Base-by-base conservation (phyloP, 2,329 filamentous ascomycete species). In the Fusarium camptoceras region DNA sequence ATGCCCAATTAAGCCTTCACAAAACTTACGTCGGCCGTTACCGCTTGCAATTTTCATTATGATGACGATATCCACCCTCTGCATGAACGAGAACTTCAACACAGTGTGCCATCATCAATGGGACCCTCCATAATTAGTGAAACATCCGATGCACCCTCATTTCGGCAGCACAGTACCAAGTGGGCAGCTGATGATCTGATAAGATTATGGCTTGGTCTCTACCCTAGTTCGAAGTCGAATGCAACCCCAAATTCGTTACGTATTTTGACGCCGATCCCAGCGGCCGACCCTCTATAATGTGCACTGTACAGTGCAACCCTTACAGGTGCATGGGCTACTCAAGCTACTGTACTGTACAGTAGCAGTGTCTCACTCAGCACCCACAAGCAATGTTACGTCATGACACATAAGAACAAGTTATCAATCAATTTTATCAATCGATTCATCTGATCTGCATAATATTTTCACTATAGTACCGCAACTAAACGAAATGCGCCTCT, bases 401-500 rank as follows among this genome's bases (percentile, higher is more conserved):
- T 55, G 31, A 18, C 42, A 22, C 59, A 61, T 20, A 25, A 28
- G 8, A 44, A 54, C 30, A 41, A 25, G 27, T 53, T 53, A 53
- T 53, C 49, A 53, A 53, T 53, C 49, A 41, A 7, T 28, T 42
- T 53, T 53, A 53, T 53, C 49, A 53, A 53, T 53, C 24, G 25
- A 27, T 47, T 47, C 18, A 9, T 28, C 8, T 16, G 39, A 34
- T 55, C 57, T 12, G 22, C 41, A 43, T 7, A 37, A 12, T 12
- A 37, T 12, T 46, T 46, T 43, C 51, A 48, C 48, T 64, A 34
- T n/a, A 14, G 6, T 27, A 43, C 22, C 41, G n/a, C 8, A 55
- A 61, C 39, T 61, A 61, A 15, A 76, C 70, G 46, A 76, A 72
- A 41, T 75, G 65, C 0, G 53, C 74, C 49, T 76, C 74, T 8